phyloP scores from a whole-genome alignment of 345 rosid genomes.

The Citrus unshiu region DNA sequence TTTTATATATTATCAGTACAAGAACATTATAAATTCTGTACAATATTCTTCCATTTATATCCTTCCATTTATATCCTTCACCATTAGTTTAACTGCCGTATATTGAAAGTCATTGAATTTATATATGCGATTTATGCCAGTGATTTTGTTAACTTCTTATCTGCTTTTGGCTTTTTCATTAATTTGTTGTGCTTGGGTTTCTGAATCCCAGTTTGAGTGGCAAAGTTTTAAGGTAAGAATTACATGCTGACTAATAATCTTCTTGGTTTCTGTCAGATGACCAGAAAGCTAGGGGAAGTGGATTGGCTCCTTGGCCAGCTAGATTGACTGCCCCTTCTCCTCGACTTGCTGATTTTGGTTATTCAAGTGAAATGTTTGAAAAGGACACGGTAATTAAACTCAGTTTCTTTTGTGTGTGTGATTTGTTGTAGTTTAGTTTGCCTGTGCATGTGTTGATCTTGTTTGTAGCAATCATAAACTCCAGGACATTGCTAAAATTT shows the following conservation, averaged over 20 bases:
- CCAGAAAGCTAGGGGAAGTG: slow-evolving; percentile 77
- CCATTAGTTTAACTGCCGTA: neutral
- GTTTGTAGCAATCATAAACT: neutral
- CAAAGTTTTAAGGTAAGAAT: neutral
- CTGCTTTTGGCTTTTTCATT: neutral
- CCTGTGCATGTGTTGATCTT: neutral
- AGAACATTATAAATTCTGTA: neutral
- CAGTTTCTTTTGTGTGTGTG: neutral
- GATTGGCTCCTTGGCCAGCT: slow-evolving; percentile 98
- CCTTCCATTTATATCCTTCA: neutral
- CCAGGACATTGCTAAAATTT: slow-evolving; percentile 7
- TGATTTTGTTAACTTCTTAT: neutral
- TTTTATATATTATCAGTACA: neutral
- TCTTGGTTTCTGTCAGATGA: slow-evolving; percentile 47
- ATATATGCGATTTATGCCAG: neutral
- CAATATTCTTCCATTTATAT: neutral
- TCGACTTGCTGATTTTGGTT: slow-evolving; percentile 89
- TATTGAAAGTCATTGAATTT: neutral
- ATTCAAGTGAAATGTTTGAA: slow-evolving; percentile 68
- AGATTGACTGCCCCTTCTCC: slow-evolving; percentile 82
- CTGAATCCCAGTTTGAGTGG: neutral
- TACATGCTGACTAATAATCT: slow-evolving; percentile 9
- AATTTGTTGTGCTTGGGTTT: neutral
- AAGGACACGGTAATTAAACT: slow-evolving; percentile 65
- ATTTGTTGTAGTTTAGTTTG: neutral